A percentile compares a stretch with the other conserved stretches of the same genome.
These are phyloP conservation scores for Pugionium dolabratum DNA, from an alignment of 345 rosid species.

Conservation along the genomic window DNA sequence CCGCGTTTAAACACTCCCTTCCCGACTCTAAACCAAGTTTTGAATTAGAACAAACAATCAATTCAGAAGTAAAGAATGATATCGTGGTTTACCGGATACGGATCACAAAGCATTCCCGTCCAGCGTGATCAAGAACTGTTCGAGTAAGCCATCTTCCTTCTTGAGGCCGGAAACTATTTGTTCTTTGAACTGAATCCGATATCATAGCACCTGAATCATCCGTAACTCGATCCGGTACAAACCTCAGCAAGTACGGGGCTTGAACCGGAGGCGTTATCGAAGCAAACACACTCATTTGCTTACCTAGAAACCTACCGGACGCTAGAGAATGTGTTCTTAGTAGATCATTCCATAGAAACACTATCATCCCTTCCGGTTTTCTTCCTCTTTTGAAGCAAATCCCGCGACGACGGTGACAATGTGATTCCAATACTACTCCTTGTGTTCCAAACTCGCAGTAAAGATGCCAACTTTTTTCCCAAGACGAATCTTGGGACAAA, in stretches of 20 bases:
- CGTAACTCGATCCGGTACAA: constrained; percentile 87
- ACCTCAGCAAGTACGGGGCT: constrained; percentile 78
- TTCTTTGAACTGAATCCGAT: constrained; percentile 72
- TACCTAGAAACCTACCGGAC: constrained; percentile 51
- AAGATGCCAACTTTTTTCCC: constrained; percentile 69
- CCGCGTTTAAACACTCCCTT: constrained; percentile 87
- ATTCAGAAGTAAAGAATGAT: neutral
- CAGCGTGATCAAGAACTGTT: constrained; percentile 88
- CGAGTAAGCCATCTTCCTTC: constrained; percentile 96
- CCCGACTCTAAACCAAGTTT: constrained; percentile 55
- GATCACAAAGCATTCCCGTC: constrained; percentile 80
- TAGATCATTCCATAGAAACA: constrained; percentile 77
- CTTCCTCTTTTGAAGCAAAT: constrained; percentile 51
- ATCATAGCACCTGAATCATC: constrained; percentile 95
- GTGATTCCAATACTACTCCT: constrained; percentile 63
- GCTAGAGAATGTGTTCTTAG: constrained; percentile 65
- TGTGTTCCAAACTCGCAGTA: constrained; percentile 82
- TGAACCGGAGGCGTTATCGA: constrained; percentile 89
- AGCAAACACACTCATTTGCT: constrained; percentile 48
- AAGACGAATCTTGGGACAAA: constrained; percentile 47
- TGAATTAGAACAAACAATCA: constrained; percentile 13
- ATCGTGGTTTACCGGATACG: constrained; percentile 60
- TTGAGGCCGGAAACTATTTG: constrained; percentile 68
- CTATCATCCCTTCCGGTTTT: constrained; percentile 41
- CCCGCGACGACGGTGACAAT: constrained; percentile 41